Base-by-base conservation (phyloP, 2,329 filamentous ascomycete genomes). In the Neopestalotiopsis clavispora region DNA sequence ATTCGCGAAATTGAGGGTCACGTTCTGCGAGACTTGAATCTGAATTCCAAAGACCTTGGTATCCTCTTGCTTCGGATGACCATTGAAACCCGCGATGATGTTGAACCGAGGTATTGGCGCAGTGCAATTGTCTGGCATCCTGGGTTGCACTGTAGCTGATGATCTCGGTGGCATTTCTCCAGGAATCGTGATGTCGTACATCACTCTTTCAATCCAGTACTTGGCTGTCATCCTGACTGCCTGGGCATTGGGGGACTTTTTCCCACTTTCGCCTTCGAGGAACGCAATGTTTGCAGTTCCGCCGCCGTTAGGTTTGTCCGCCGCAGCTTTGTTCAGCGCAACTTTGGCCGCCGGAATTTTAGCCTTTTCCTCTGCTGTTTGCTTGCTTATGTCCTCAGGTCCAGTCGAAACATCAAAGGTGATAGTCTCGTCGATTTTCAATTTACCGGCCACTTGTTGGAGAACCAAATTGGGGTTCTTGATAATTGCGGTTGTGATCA, bases 111-210 rank as follows among this genome's bases (percentile, higher is more conserved):
- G 40, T 13, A 12, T 45, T 6, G 40, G 40, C 40, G 40, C 40
- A 12, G 40, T 45, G 40, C 4, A 45, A 5, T 14, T 5, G 5
- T 4, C 1, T 14, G 40, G 40, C 40, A 45, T 45, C 23, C 3
- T 23, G 2, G 23, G 23, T 23, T 3, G 23, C 23, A 23, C 2
- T 3, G 3, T 2, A 23, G 0, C 0, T 3, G 23, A 23, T 23
- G 2, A 2, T 23, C 23, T 23, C 23, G 23, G 2, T 2, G 2
- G 0, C 23, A 23, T 0, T 0, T 2, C 2, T 0, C 23, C 42
- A 6, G 42, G 42, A 1, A 45, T 9, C 13, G 42, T 45, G 42
- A 45, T 9, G 2, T 13, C 13, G 42, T 45, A 45, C 4, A 14
- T 45, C 13, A 45, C 42, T 6, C 14, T 13, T 14, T 45, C 42